Evolutionary conservation across 1,284 basidiomycete species (phyloP), one percentile per base, ranked within the genome.

Genomic region (Malassezia obtusa): DNA sequence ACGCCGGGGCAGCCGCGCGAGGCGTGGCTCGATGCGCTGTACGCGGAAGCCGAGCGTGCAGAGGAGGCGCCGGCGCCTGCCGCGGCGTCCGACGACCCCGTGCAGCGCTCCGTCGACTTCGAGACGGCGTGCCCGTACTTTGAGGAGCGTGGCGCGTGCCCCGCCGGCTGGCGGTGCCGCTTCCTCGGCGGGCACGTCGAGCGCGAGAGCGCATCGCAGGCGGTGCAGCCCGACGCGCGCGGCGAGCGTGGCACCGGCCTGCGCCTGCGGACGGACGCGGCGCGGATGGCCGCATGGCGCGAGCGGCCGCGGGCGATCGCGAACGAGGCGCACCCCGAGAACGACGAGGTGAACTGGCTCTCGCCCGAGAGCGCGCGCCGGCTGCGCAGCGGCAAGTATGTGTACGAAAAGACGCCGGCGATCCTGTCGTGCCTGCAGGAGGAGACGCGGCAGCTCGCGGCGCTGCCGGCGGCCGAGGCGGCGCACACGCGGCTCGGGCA

Each of bases 91-190:
- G 40, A 24, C 19, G 22, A 75, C 39, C 58, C 63, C 21, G 61
- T 59, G 11, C 65, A 67, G 36, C 26, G 17, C 79, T 11, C 83
- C 83, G 6, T 87, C 80, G 64, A 77, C 81, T n/a, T 61, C 63
- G n/a, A 59, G 62, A 59, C 67, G 19, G 52, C 56, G 24, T 95
- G 89, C 65, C 87, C 89, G 1, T 79, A 84, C 4, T 89, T 82
- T 64, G 77, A 79, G 25, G 82, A 83, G 59, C 79, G 80, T 5
- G 91, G 91, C 0, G 81, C 84, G 67, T 96, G 91, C 76, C 83
- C 83, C 47, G 82, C 82, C 60, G 92, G 89, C 4, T 84, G 87
- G 76, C 87, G 88, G 74, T 98, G 92, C 71, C 83, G 92, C 1
- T 94, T 87, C 76, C 80, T 94, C 3, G 84, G 85, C 11, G 83